Percentiles rank a stretch among this genome's conserved stretches.
These are phyloP conservation scores for Protomyces pachydermus DNA, from an alignment of 1,139 yeast genomes.

Conservation along the genomic window DNA sequence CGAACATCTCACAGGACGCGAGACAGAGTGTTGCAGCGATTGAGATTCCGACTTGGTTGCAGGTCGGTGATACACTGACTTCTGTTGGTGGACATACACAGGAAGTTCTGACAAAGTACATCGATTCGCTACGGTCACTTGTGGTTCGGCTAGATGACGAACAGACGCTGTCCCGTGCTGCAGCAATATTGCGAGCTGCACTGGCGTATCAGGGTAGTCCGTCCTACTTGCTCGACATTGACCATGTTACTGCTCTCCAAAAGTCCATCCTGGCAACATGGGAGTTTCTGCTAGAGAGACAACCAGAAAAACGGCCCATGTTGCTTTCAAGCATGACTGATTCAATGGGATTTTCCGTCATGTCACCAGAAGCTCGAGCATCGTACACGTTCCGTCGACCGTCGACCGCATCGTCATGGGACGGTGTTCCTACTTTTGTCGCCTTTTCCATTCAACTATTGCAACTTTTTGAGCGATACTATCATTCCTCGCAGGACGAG, in stretches of 20 bases:
- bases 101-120: not conserved
- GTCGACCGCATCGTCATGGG: slow-evolving; percentile 5
- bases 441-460: not conserved
- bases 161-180: not conserved
- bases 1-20: not conserved
- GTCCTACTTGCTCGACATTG: slow-evolving; percentile 23
- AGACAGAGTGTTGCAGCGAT: not conserved
- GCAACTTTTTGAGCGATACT: not conserved
- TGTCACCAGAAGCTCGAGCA: not conserved
- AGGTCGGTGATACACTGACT: not conserved
- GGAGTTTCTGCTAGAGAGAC: not conserved
- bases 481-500: not conserved
- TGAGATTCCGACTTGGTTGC: not conserved
- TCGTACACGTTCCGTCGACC: not conserved
- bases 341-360: not conserved
- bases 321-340: not conserved
- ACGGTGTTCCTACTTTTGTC: slow-evolving; percentile 13
- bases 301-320: not conserved
- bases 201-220: slow-evolving; percentile 11
- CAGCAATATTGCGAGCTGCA: not conserved
- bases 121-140: slow-evolving; percentile 2
- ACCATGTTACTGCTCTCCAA: slow-evolving; percentile 18
- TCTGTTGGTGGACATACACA: not conserved
- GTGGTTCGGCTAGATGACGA: not conserved
- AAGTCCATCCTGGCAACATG: not conserved